Evolutionary conservation across 768 basidiomycete genomes (phyloP).

Genomic region (Collybia nuda): DNA sequence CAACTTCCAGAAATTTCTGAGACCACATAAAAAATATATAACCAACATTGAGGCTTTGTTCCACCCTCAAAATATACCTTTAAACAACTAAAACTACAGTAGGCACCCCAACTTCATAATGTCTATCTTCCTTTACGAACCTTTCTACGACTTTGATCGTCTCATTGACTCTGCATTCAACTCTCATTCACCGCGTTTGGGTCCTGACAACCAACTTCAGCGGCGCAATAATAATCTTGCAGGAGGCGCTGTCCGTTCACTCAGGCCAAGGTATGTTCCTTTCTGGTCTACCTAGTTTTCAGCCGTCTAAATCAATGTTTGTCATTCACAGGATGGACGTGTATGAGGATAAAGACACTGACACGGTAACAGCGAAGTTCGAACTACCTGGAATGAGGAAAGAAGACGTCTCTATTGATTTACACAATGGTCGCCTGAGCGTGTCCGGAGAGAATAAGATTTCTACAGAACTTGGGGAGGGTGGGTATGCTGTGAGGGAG

Average conservation of each 20-base stretch:
- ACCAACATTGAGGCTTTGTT: no score
- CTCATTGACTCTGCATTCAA: conserved; percentile 40
- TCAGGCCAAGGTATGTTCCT: conserved; percentile 13
- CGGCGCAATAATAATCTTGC: no score
- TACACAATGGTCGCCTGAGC: conserved; percentile 41
- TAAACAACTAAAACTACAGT: no score
- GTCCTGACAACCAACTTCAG: no score
- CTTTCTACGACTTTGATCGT: conserved; percentile 42
- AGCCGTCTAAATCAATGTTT: neutral
- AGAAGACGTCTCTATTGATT: conserved; percentile 42
- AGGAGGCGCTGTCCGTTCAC: neutral
- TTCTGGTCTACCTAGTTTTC: neutral
- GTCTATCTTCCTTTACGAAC: conserved; percentile 36
- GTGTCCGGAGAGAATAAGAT: conserved; percentile 40
- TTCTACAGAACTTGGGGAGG: conserved; percentile 26
- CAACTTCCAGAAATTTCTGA: no score
- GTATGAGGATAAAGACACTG: conserved; percentile 35
- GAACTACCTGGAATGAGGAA: conserved; percentile 54
- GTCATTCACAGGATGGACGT: conserved; percentile 40
- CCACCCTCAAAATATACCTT: no score
- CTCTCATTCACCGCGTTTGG: conserved; percentile 8
- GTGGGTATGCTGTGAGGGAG: conserved; percentile 39
- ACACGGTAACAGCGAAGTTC: conserved; percentile 46
- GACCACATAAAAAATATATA: no score
- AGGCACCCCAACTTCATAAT: no score